Conservation (phyloP, 2,329 filamentous ascomycete genomes). For the Pseudogymnoascus verrucosus region DNA sequence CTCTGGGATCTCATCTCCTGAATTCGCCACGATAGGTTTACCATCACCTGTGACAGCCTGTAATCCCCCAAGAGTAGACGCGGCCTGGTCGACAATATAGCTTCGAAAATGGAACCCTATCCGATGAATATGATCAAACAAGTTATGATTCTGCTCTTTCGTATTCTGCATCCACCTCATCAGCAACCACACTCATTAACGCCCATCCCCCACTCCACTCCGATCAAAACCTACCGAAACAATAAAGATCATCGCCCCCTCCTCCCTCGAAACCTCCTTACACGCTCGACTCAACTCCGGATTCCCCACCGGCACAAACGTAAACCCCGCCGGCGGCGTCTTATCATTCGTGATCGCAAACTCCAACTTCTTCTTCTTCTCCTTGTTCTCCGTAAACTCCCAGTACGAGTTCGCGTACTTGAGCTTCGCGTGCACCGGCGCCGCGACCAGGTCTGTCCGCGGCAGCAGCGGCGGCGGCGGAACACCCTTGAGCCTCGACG, state of each 20-base stretch:
- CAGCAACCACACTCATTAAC: background rate
- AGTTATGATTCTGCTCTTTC: slow-evolving; percentile 23
- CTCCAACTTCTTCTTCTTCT: slow-evolving; percentile 49
- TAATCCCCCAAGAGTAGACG: slow-evolving; percentile 24
- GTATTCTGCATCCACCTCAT: slow-evolving; percentile 13
- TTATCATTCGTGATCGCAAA: slow-evolving; percentile 43
- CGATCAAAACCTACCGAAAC: slow-evolving; percentile 47
- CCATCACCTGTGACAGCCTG: slow-evolving; percentile 17
- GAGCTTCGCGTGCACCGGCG: slow-evolving; percentile 24
- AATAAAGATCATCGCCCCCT: slow-evolving; percentile 57
- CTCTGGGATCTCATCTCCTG: slow-evolving; percentile 49
- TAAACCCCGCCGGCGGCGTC: slow-evolving; percentile 51
- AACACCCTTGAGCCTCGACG: slow-evolving; percentile 15
- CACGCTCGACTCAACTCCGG: slow-evolving; percentile 51
- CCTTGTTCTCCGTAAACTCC: slow-evolving; percentile 55
- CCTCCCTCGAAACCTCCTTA: slow-evolving; percentile 57
- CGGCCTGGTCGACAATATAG: slow-evolving; percentile 50
- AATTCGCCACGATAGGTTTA: slow-evolving; percentile 25
- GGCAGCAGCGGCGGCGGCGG: slow-evolving; percentile 21
- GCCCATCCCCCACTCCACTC: background rate
- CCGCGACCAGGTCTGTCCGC: slow-evolving; percentile 26
- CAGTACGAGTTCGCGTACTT: slow-evolving; percentile 51
- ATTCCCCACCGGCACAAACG: slow-evolving; percentile 55
- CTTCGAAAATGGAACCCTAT: slow-evolving; percentile 53
- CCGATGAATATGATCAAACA: slow-evolving; percentile 45